Evolutionary conservation across 2,329 filamentous ascomycete genomes (phyloP).

Genomic region (Xylariomycetidae sp.): DNA sequence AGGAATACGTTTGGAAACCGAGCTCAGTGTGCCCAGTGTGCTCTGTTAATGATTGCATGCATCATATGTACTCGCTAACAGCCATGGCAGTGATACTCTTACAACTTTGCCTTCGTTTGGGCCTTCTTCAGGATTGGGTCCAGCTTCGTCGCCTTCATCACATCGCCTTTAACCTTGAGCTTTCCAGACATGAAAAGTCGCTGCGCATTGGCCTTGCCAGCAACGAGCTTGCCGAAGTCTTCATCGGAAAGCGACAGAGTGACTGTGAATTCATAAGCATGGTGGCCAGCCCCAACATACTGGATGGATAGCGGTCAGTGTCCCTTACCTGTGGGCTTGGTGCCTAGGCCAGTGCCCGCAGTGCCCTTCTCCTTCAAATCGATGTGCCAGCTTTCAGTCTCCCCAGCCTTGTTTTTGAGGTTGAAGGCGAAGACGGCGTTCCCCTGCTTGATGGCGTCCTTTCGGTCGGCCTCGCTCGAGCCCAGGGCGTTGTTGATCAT

Average conservation of each 20-base stretch:
- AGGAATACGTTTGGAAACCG: too few relatives aligned
- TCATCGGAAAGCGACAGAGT: slow-evolving; percentile 78
- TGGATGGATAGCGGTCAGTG: too few relatives aligned
- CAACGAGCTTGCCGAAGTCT: slow-evolving; percentile 78
- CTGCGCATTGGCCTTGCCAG: slow-evolving; percentile 90
- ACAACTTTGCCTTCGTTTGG: slow-evolving; percentile 78
- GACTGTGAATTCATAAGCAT: slow-evolving; percentile 45
- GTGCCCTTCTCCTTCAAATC: slow-evolving; percentile 87
- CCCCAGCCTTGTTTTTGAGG: slow-evolving; percentile 78
- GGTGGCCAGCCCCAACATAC: too few relatives aligned
- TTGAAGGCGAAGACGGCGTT: slow-evolving; percentile 86
- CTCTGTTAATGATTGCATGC: too few relatives aligned
- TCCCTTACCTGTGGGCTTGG: slow-evolving; percentile 80
- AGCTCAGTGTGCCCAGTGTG: too few relatives aligned
- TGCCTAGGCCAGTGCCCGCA: slow-evolving; percentile 70
- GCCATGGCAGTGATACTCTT: too few relatives aligned
- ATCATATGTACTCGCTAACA: too few relatives aligned
- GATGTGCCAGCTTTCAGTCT: slow-evolving; percentile 85
- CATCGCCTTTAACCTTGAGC: slow-evolving; percentile 95
- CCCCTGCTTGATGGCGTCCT: slow-evolving; percentile 84
- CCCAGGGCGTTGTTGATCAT: slow-evolving; percentile 69
- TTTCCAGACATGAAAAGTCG: slow-evolving; percentile 96
- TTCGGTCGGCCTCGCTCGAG: slow-evolving; percentile 60
- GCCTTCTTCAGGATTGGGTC: slow-evolving; percentile 89
- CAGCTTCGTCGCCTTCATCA: slow-evolving; percentile 98